A percentile compares a stretch with the other conserved stretches of the same genome.
These are phyloP conservation scores for Xerophyta viscosa DNA, from an alignment of 106 monocot species.

Conservation along the genomic window DNA sequence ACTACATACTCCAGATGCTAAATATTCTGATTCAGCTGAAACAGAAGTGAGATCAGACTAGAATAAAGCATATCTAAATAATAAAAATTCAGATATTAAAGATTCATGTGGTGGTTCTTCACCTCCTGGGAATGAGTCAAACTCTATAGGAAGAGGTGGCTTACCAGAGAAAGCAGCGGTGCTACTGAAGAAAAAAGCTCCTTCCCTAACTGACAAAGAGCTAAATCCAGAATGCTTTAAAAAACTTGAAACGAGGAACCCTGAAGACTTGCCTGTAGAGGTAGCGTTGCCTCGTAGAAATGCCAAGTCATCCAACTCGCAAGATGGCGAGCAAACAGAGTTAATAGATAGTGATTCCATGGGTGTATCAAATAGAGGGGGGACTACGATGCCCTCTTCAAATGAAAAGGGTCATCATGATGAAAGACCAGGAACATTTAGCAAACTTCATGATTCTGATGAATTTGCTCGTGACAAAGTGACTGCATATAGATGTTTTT, in stretches of 20 bases:
- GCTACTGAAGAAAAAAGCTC: slow-evolving; percentile 64
- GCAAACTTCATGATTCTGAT: slow-evolving; percentile 26
- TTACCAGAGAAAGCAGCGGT: slow-evolving; percentile 55
- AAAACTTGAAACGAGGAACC: slow-evolving; percentile 68
- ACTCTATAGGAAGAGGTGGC: slow-evolving; percentile 31
- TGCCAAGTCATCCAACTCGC: slow-evolving; percentile 34
- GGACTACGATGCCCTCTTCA: slow-evolving; percentile 8
- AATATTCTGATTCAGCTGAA: slow-evolving; percentile 27
- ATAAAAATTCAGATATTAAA: slow-evolving; percentile 33
- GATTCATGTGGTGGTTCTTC: slow-evolving; percentile 41
- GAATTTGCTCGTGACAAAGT: slow-evolving; percentile 41
- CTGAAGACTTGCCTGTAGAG: slow-evolving; percentile 78
- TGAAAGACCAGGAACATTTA: slow-evolving; percentile 16
- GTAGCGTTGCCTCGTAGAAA: slow-evolving; percentile 66
- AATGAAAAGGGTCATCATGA: slow-evolving; percentile 22
- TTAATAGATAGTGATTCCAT: slow-evolving; percentile 17
- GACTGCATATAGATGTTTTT: slow-evolving; percentile 40
- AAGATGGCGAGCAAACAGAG: slow-evolving; percentile 33
- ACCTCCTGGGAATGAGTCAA: slow-evolving; percentile 25
- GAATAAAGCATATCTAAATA: slow-evolving; percentile 27
- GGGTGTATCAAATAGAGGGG: slow-evolving; percentile 11
- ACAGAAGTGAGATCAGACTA: slow-evolving; percentile 34
- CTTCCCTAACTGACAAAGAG: slow-evolving; percentile 82
- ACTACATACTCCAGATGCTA: slow-evolving; percentile 27
- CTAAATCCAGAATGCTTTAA: slow-evolving; percentile 91